phyloP scores from a whole-genome alignment of 495 filamentous ascomycete genomes.

The Penicillium paradoxum region DNA sequence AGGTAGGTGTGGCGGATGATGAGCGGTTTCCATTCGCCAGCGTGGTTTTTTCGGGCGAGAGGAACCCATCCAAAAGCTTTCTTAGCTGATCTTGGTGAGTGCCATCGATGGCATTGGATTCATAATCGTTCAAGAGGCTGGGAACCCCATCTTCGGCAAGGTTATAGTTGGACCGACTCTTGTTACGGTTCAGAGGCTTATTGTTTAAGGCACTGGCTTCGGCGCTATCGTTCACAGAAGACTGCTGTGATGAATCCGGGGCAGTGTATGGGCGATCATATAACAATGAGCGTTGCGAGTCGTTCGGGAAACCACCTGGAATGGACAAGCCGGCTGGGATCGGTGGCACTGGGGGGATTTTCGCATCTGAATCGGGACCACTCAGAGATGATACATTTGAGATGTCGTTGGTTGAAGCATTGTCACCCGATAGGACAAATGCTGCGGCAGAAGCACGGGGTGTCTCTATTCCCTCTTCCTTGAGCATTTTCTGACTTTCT shows the following conservation, averaged over 20 bases:
- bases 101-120: constrained; percentile 13
- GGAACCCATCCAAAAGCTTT: constrained; percentile 37
- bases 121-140: constrained; percentile 7
- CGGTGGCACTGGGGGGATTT: constrained; percentile 43
- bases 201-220: constrained; percentile 11
- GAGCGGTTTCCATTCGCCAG: constrained; percentile 19
- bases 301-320: constrained; percentile 35
- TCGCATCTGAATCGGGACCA: constrained; percentile 15
- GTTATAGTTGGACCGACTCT: constrained; percentile 35
- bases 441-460: constrained; percentile 28
- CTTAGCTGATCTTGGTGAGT: constrained; percentile 31
- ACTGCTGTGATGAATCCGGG: constrained; percentile 24
- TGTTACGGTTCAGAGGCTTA: constrained; percentile 31
- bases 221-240: constrained; percentile 21
- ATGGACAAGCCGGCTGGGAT: constrained; percentile 36
- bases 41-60: constrained; percentile 21
- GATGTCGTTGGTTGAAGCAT: constrained; percentile 1
- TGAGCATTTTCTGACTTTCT: constrained; percentile 17
- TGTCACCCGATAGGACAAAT: constrained; percentile 12
- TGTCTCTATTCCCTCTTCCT: constrained; percentile 32
- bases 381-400: constrained; percentile 1
- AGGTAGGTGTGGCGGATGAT: constrained; percentile 5
- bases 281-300: constrained; percentile 33
- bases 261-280: constrained; percentile 38
- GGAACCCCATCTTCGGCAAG: constrained; percentile 23